Conservation (phyloP, 2,329 filamentous ascomycete genomes). For the Colletotrichum sp. region DNA sequence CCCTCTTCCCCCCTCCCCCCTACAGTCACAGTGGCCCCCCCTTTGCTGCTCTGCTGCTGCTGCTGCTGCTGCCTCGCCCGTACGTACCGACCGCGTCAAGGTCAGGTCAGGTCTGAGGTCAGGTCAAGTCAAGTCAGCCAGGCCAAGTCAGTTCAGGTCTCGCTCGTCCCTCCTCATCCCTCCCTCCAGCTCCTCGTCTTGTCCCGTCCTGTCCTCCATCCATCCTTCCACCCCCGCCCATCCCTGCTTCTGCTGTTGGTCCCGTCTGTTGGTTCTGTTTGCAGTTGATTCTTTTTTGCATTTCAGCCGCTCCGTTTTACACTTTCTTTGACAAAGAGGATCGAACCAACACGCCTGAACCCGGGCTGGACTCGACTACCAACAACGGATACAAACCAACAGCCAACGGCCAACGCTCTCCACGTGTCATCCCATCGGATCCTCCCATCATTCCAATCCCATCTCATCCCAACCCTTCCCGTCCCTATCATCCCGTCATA, state of each 20-base stretch:
- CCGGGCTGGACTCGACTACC: background rate
- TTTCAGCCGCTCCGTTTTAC: background rate
- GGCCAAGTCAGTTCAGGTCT: background rate
- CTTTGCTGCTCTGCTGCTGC: background rate
- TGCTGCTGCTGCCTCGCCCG: background rate
- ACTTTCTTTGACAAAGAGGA: background rate
- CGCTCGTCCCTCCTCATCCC: background rate
- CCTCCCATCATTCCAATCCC: background rate
- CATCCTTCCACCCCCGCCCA: background rate
- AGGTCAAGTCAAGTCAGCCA: background rate
- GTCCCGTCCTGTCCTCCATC: background rate
- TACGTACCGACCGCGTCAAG: background rate
- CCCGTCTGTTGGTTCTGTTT: background rate
- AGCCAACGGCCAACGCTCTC: background rate
- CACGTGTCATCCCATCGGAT: slow-evolving; percentile 8
- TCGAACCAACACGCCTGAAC: background rate
- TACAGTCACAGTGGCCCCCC: too few species aligned
- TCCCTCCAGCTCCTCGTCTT: background rate
- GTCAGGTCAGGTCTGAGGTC: too few species aligned
- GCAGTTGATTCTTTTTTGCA: background rate
- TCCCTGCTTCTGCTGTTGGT: background rate
- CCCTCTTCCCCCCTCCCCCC: too few species aligned
- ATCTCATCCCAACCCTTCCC: background rate
- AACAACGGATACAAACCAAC: background rate
- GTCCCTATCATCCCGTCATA: background rate